A percentile compares a stretch with the other conserved stretches of the same genome.
These are phyloP conservation scores for Coniochaeta ligniaria DNA, from an alignment of 2,329 filamentous ascomycete genomes.

Conservation along the genomic window DNA sequence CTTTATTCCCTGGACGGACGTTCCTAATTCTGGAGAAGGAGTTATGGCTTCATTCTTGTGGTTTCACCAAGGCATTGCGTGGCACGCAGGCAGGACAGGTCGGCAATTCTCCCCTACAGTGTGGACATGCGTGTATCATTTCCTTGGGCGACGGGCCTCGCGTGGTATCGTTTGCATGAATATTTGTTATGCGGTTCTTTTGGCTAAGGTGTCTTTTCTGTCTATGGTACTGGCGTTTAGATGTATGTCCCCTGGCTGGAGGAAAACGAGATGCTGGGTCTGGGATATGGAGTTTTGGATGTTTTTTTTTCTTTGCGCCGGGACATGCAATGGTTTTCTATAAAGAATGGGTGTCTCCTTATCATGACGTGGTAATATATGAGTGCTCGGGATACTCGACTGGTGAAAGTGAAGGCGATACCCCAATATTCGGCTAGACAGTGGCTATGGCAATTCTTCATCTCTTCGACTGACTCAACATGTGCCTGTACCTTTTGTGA, in stretches of 20 bases:
- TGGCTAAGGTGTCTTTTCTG: constrained; percentile 7
- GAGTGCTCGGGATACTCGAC: not conserved
- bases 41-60: not conserved
- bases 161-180: constrained; percentile 7
- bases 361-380: not conserved
- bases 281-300: not conserved
- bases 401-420: not conserved
- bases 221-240: not conserved
- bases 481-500: not conserved
- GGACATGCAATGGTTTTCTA: not conserved
- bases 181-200: constrained; percentile 6
- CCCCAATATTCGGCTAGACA: not conserved
- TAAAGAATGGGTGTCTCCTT: not conserved
- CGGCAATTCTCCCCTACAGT: not conserved
- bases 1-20: not conserved
- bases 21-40: not conserved
- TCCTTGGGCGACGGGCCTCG: constrained; percentile 6
- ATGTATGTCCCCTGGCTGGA: not conserved
- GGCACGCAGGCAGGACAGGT: not conserved
- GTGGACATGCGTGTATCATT: constrained; percentile 5
- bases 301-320: not conserved
- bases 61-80: not conserved
- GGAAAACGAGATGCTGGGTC: not conserved
- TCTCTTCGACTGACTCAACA: not conserved
- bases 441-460: not conserved